Evolutionary conservation across 805 yeast genomes (phyloP).

Genomic region (Metschnikowia kofuensis): DNA sequence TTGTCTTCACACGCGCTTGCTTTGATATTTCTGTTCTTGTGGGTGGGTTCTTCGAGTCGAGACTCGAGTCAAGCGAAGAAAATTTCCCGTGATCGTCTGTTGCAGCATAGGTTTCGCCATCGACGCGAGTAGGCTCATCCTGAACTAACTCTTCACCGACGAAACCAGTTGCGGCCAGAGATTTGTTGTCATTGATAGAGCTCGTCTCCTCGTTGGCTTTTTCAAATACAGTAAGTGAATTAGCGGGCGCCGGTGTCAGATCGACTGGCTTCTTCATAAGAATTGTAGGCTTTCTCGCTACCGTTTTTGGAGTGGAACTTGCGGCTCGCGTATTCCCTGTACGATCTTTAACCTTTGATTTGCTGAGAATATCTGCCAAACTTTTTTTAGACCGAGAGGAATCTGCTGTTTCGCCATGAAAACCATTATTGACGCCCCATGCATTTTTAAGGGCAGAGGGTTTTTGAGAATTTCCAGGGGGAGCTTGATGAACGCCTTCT

Average conservation of each 20-base stretch:
- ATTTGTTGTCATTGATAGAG: too few relatives aligned
- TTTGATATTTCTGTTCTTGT: too few relatives aligned
- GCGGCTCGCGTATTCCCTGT: constrained; percentile 15
- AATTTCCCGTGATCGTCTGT: too few relatives aligned
- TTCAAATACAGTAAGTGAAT: too few relatives aligned
- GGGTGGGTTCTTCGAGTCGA: too few relatives aligned
- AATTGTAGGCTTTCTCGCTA: constrained; percentile 31
- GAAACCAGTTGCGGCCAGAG: too few relatives aligned
- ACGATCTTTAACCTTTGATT: constrained; percentile 17
- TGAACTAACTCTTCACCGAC: too few relatives aligned
- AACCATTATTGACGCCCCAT: not conserved
- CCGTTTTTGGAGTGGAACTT: constrained; percentile 26
- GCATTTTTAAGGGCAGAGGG: not conserved
- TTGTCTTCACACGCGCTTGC: too few relatives aligned
- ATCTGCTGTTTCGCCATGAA: not conserved
- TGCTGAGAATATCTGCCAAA: constrained; percentile 38
- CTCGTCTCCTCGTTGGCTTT: too few relatives aligned
- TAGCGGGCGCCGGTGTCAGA: constrained; percentile 1
- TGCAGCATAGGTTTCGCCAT: too few relatives aligned
- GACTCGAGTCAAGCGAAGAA: too few relatives aligned
- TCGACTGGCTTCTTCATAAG: constrained; percentile 28
- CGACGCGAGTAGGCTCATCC: too few relatives aligned
- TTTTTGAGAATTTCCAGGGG: not conserved
- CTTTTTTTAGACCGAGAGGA: constrained; percentile 25
- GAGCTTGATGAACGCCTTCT: not conserved